Conservation (phyloP, 352 stramenopile genomes). For the Globisporangium paroecandrum region DNA sequence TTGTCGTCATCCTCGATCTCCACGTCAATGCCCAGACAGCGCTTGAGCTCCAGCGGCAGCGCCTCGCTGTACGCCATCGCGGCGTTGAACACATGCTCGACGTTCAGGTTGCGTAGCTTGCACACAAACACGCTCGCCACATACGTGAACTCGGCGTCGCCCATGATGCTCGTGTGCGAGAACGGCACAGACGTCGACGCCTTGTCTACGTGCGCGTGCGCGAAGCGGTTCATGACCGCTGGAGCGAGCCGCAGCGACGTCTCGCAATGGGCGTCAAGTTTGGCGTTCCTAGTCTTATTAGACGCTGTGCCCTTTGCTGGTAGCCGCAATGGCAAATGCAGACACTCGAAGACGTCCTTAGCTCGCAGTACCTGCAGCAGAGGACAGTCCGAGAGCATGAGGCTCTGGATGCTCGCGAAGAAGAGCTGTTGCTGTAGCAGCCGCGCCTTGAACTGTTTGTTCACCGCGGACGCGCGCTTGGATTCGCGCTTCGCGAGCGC, state of each 20-base stretch:
- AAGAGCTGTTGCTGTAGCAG: slow-evolving; percentile 60
- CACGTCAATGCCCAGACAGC: slow-evolving; percentile 27
- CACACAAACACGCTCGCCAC: slow-evolving; percentile 51
- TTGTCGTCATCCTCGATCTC: slow-evolving; percentile 3
- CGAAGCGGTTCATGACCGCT: slow-evolving; percentile 38
- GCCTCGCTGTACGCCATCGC: slow-evolving; percentile 33
- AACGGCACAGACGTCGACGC: slow-evolving; percentile 32
- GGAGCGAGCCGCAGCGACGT: slow-evolving; percentile 28
- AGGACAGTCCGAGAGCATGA: slow-evolving; percentile 41
- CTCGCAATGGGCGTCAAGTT: slow-evolving; percentile 33
- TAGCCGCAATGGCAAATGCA: slow-evolving; percentile 32
- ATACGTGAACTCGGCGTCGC: slow-evolving; percentile 39
- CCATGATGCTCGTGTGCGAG: slow-evolving; percentile 55
- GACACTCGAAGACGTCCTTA: slow-evolving; percentile 49
- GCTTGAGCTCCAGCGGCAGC: slow-evolving; percentile 32
- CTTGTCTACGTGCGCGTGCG: slow-evolving; percentile 24
- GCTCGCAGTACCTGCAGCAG: slow-evolving; percentile 34
- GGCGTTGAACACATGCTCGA: slow-evolving; percentile 31
- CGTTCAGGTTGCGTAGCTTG: slow-evolving; percentile 32
- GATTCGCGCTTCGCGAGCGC: slow-evolving; percentile 48
- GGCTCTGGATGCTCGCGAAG: slow-evolving; percentile 44
- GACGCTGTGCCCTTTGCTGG: slow-evolving; percentile 11
- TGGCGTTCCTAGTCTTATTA: slow-evolving; percentile 3
- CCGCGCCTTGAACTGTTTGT: slow-evolving; percentile 44
- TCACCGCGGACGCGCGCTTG: slow-evolving; percentile 35